Conservation (phyloP, 2,329 filamentous ascomycete genomes). For the Aspergillus candidus region DNA sequence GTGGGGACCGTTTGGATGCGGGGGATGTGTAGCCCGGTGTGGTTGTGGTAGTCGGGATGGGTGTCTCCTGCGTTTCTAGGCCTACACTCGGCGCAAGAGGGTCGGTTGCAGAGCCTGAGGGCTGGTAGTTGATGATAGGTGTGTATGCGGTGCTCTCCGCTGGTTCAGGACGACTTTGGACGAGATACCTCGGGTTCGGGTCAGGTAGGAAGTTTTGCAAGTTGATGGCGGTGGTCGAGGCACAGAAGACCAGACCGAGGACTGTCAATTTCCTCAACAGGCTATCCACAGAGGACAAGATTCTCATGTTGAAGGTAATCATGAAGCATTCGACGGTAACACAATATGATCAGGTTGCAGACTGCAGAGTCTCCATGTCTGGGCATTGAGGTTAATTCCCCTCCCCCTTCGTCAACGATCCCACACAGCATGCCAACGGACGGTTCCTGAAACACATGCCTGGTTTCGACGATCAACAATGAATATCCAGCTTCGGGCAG, state of each 20-base stretch:
- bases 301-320: conserved; percentile 6
- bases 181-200: conserved; percentile 2
- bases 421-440: too few relatives aligned
- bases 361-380: too few relatives aligned
- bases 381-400: too few relatives aligned
- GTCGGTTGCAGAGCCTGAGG: too few relatives aligned
- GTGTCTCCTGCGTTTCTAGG: background rate
- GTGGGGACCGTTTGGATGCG: too few relatives aligned
- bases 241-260: conserved; percentile 7
- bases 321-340: background rate
- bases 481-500: too few relatives aligned
- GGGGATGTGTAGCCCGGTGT: background rate
- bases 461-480: too few relatives aligned
- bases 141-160: background rate
- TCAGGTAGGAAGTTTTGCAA: conserved; percentile 4
- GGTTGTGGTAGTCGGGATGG: background rate
- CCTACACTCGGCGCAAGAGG: too few relatives aligned
- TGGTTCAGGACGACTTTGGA: background rate
- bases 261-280: conserved; percentile 6
- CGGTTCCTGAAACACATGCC: too few relatives aligned
- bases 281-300: background rate
- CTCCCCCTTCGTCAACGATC: too few relatives aligned
- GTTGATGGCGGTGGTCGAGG: conserved; percentile 7
- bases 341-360: background rate
- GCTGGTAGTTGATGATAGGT: too few relatives aligned